phyloP scores from a whole-genome alignment of 495 filamentous ascomycete genomes.

The Xylaria acuta region DNA sequence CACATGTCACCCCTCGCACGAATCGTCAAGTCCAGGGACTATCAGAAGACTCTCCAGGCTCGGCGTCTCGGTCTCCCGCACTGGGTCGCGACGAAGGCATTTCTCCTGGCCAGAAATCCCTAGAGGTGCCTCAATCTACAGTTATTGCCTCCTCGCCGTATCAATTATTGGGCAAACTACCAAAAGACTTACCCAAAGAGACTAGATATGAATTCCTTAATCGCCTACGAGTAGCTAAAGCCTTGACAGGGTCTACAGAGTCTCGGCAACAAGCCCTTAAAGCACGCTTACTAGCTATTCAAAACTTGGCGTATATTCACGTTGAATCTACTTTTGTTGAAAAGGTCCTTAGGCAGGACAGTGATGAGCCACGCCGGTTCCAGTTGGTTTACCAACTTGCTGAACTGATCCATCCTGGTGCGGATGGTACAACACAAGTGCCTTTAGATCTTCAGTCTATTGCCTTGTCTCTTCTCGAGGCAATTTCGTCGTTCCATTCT shows the following conservation, averaged over 20 bases:
- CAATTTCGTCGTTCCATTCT: conserved; percentile 75
- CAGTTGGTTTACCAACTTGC: conserved; percentile 92
- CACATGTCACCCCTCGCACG: conserved; percentile 46
- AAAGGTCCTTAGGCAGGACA: conserved; percentile 84
- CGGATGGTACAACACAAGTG: conserved; percentile 67
- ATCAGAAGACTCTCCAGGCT: conserved; percentile 49
- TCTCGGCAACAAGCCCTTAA: conserved; percentile 78
- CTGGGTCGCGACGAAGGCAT: conserved; percentile 60
- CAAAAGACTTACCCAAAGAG: conserved; percentile 72
- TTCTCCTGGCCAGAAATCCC: conserved; percentile 57
- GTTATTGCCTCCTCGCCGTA: conserved; percentile 68
- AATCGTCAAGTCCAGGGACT: conserved; percentile 32
- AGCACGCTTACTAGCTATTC: conserved; percentile 83
- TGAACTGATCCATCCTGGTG: conserved; percentile 81
- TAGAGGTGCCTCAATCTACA: conserved; percentile 73
- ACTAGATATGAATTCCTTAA: conserved; percentile 86
- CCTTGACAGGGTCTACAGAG: conserved; percentile 67
- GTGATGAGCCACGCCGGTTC: conserved; percentile 86
- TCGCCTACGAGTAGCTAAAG: conserved; percentile 79
- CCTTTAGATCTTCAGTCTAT: conserved; percentile 82
- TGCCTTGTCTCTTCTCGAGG: conserved; percentile 80
- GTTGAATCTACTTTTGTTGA: conserved; percentile 78
- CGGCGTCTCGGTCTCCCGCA: conserved; percentile 37
- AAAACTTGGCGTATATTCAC: conserved; percentile 90
- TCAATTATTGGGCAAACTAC: conserved; percentile 67